Evolutionary conservation across 257 asterid species (phyloP).

Genomic region (Solanum lignicaule): DNA sequence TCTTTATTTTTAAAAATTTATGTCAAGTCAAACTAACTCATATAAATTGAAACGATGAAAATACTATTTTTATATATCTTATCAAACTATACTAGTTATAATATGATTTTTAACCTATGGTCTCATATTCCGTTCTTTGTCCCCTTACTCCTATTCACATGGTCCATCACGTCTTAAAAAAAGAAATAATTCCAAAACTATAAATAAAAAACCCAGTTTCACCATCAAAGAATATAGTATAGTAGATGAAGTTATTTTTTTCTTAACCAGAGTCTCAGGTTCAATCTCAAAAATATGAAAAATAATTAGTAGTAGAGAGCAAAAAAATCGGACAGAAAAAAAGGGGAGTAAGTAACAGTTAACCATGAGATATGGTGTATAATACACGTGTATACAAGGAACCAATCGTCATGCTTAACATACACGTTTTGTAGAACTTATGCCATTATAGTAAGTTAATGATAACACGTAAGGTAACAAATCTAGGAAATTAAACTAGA

Average conservation of each 20-base stretch:
- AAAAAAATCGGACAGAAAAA: too few species aligned
- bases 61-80: background rate
- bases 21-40: too few species aligned
- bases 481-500: background rate
- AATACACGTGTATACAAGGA: background rate
- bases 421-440: too few species aligned
- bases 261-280: accelerated
- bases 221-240: too few species aligned
- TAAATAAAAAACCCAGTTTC: too few species aligned
- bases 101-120: background rate
- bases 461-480: background rate
- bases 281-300: too few species aligned
- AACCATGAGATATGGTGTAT: background rate
- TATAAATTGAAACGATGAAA: too few species aligned
- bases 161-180: background rate
- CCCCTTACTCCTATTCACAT: background rate
- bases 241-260: background rate
- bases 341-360: background rate
- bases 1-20: too few species aligned
- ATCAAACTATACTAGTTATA: background rate
- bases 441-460: background rate
- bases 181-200: background rate
- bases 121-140: background rate
- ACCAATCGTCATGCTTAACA: too few species aligned
- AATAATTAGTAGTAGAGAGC: too few species aligned